Conservation (phyloP, 805 yeast genomes). For the Wickerhamiella australiensis region DNA sequence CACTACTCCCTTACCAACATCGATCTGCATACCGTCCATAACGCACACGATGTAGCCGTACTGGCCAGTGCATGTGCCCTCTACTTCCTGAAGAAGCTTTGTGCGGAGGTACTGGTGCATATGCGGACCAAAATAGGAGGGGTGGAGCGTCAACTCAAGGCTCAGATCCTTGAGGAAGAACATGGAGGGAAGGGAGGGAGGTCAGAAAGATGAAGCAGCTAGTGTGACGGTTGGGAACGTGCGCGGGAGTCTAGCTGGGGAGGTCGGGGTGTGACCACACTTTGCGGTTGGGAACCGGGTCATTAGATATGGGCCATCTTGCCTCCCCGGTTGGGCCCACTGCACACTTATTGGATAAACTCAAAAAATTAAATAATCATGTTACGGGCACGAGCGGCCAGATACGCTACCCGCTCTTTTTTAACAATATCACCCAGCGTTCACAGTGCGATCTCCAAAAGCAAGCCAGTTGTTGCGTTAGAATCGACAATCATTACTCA, state of each 20-base stretch:
- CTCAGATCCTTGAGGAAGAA: conserved; percentile 65
- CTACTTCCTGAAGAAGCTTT: conserved; percentile 86
- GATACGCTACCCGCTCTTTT: background rate
- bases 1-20: conserved; percentile 87
- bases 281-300: background rate
- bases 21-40: conserved; percentile 84
- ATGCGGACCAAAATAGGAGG: conserved; percentile 94
- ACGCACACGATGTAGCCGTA: conserved; percentile 97
- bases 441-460: conserved; percentile 43
- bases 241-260: background rate
- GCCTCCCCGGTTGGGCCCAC: background rate
- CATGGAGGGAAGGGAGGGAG: conserved; percentile 15
- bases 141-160: conserved; percentile 84
- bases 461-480: conserved; percentile 62
- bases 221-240: background rate
- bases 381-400: background rate
- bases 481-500: conserved; percentile 85
- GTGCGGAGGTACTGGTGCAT: conserved; percentile 89
- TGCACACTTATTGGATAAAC: background rate
- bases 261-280: no score
- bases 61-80: conserved; percentile 97
- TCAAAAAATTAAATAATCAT: background rate
- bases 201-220: background rate
- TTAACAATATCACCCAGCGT: conserved; percentile 37
- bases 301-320: no score